Conservation (phyloP, 768 basidiomycete genomes). For the Cystofilobasidium macerans region DNA sequence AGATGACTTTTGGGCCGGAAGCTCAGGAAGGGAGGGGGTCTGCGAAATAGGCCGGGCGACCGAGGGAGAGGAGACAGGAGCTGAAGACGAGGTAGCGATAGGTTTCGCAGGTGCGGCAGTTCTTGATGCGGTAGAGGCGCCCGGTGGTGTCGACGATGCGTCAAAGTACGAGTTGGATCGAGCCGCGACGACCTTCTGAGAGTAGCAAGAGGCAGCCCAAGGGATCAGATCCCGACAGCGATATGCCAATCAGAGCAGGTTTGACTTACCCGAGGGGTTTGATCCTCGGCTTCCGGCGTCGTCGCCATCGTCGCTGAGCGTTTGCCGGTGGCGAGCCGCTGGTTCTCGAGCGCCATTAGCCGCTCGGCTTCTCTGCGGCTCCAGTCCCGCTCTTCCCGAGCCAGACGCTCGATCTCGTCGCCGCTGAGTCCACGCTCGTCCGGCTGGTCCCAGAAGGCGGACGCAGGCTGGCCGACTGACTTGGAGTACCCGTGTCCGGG, state of each 20-base stretch:
- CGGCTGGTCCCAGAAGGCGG: neutral
- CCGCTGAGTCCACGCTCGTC: neutral
- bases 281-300: neutral
- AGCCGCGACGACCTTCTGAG: neutral
- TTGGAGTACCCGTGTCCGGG: constrained; percentile 2
- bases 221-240: too few relatives aligned
- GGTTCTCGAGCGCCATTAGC: constrained; percentile 3
- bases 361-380: constrained; percentile 11
- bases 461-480: neutral
- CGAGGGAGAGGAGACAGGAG: neutral
- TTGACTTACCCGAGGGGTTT: neutral
- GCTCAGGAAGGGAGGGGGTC: neutral
- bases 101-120: too few relatives aligned
- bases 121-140: neutral
- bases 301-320: too few relatives aligned
- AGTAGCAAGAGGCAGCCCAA: neutral
- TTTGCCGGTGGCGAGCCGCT: neutral
- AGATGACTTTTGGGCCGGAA: neutral
- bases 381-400: constrained; percentile 10
- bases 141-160: neutral
- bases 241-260: too few relatives aligned
- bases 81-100: neutral
- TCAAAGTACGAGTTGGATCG: neutral
- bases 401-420: constrained; percentile 9
- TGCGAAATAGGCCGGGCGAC: neutral